Evolutionary conservation across 306 rosid species (phyloP), one percentile per base, ranked within the genome.

Genomic region (Glycine soja): DNA sequence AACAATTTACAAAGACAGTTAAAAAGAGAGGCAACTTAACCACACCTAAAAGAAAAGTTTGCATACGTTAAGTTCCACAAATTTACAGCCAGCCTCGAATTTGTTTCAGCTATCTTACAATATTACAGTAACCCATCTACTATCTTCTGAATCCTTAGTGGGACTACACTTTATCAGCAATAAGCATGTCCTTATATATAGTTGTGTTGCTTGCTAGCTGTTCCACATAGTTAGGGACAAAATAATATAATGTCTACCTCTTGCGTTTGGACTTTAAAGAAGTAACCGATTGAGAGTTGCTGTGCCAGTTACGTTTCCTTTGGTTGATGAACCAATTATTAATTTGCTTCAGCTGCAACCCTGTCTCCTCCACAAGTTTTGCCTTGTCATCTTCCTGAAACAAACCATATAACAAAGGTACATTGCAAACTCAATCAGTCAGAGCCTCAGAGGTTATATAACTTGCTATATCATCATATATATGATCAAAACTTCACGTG

Each of bases 261-360:
- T 95, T 95, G 91, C 98, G 99, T 88, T 95, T 95, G 24, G 99
- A 95, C 85, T 93, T 95, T 76, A 95, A 88, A 79, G 98, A 92
- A 59, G 99, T 93, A 48, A 89, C 93, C 7, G 98, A 91, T 69
- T 92, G 99, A 87, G 99, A 89, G 79, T 86, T 93, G 90, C 97
- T 95, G 80, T 95, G 97, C 99, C 99, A 95, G 56, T 93, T 95
- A 63, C 98, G 89, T 86, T 95, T 95, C 85, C 99, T 90, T 90
- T 95, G 99, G 81, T 95, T 95, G 64, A 95, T 95, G 85, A 95
- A 95, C 99, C 99, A 95, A 61, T 95, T 95, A 83, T 95, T 95
- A 76, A 95, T 93, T 81, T 95, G 99, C 88, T 95, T 95, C 86
- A 95, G 93, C 90, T 95, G 98, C 92, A 95, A 72, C 5, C 99